These are phyloP conservation scores for Lanmaoa rubissima DNA, from an alignment of 768 basidiomycete species.

Conservation along the genomic window DNA sequence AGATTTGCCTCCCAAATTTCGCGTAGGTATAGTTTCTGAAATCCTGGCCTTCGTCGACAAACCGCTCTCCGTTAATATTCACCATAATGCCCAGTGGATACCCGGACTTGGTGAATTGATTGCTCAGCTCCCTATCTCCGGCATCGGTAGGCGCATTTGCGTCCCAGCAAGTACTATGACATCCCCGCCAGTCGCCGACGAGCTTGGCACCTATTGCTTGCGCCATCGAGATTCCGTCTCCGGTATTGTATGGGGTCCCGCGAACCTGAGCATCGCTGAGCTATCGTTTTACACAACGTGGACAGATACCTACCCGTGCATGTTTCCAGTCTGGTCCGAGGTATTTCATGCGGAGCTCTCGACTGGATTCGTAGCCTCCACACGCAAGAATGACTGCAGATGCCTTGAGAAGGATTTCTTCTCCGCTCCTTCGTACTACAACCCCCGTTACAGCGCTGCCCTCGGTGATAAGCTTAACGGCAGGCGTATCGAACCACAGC, in stretches of 20 bases:
- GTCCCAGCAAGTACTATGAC: slow-evolving; percentile 74
- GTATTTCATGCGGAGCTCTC: slow-evolving; percentile 48
- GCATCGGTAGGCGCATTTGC: slow-evolving; percentile 50
- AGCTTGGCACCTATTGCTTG: slow-evolving; percentile 48
- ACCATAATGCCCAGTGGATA: slow-evolving; percentile 73
- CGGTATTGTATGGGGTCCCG: slow-evolving; percentile 70
- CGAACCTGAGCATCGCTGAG: slow-evolving; percentile 44
- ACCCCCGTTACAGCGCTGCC: slow-evolving; percentile 46
- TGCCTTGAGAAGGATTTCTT: slow-evolving; percentile 37
- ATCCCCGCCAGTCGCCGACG: slow-evolving; percentile 67
- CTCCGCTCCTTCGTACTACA: slow-evolving; percentile 39
- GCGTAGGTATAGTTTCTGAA: slow-evolving; percentile 75
- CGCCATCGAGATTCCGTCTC: slow-evolving; percentile 61
- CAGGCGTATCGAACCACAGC: slow-evolving; percentile 57
- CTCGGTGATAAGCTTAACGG: slow-evolving; percentile 33
- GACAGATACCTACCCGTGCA: slow-evolving; percentile 45
- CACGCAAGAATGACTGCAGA: slow-evolving; percentile 58
- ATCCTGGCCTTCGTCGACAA: slow-evolving; percentile 72
- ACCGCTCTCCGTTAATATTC: slow-evolving; percentile 54
- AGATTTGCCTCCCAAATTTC: slow-evolving; percentile 59
- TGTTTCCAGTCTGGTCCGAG: slow-evolving; percentile 59
- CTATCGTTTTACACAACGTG: background rate
- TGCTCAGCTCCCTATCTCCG: slow-evolving; percentile 59
- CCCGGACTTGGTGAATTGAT: slow-evolving; percentile 73
- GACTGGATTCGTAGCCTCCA: slow-evolving; percentile 65